phyloP scores from a whole-genome alignment of 1,284 basidiomycete genomes.

The Marasmius sp. region DNA sequence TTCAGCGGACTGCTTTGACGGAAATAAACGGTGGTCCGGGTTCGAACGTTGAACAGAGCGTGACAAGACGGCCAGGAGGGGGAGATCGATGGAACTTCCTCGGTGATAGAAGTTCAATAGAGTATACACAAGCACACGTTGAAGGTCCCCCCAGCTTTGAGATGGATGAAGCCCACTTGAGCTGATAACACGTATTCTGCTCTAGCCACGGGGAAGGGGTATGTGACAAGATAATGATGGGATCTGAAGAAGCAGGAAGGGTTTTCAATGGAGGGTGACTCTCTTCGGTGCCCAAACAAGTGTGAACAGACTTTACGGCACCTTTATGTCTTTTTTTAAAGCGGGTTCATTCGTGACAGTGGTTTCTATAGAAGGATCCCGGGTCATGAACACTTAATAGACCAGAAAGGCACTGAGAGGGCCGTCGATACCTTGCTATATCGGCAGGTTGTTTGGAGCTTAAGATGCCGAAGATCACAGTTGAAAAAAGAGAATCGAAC shows the following conservation, averaged over 20 bases:
- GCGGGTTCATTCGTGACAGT: neutral
- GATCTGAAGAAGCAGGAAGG: too few species aligned
- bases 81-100: neutral
- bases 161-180: neutral
- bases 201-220: too few species aligned
- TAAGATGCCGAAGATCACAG: slow-evolving; percentile 14
- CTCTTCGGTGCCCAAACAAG: neutral
- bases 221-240: too few species aligned
- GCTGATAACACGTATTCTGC: neutral
- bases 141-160: neutral
- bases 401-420: neutral
- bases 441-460: neutral
- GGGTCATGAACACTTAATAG: neutral
- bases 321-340: neutral
- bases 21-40: neutral
- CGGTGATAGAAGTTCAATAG: slow-evolving; percentile 3
- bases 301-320: neutral
- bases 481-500: slow-evolving; percentile 12
- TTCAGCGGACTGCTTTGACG: neutral
- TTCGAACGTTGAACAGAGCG: neutral
- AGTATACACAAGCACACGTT: neutral
- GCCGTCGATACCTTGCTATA: neutral
- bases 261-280: too few species aligned
- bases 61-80: neutral
- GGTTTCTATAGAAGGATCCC: neutral